phyloP scores from a whole-genome alignment of 495 filamentous ascomycete species.

The Penicillium cosmopolitanum region DNA sequence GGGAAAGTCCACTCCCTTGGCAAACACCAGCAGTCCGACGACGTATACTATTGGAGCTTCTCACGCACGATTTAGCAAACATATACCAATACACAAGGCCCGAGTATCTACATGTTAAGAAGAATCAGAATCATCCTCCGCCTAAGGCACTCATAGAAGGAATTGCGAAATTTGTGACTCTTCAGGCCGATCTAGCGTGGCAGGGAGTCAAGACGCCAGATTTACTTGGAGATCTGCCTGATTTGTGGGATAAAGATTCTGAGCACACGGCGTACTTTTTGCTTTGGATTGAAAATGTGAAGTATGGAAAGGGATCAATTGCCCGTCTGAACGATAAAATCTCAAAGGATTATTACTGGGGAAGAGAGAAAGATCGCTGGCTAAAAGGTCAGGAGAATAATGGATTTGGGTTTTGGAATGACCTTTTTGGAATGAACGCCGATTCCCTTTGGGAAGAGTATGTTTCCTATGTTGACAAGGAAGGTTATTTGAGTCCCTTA shows the following conservation, averaged over 20 bases:
- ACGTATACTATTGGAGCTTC: neutral
- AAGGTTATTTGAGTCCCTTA: neutral
- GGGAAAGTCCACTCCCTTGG: neutral
- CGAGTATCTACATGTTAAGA: neutral
- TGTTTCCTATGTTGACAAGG: neutral
- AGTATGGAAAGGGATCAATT: neutral
- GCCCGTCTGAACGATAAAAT: neutral
- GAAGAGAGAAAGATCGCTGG: neutral
- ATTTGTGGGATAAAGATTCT: neutral
- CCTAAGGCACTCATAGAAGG: neutral
- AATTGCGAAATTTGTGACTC: constrained; percentile 1
- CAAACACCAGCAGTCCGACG: neutral
- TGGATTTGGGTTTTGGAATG: neutral
- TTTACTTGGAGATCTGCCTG: neutral
- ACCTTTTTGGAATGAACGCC: neutral
- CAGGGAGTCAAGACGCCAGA: constrained; percentile 1
- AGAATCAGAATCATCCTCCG: neutral
- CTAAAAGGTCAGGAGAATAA: neutral
- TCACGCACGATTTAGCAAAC: neutral
- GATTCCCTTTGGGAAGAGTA: neutral
- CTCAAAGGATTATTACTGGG: neutral
- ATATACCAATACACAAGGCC: neutral
- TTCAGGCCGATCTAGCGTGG: neutral
- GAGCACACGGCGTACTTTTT: constrained; percentile 1
- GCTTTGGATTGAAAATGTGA: neutral